phyloP scores from a whole-genome alignment of 495 filamentous ascomycete genomes.

The Lasiosphaeria hispida region DNA sequence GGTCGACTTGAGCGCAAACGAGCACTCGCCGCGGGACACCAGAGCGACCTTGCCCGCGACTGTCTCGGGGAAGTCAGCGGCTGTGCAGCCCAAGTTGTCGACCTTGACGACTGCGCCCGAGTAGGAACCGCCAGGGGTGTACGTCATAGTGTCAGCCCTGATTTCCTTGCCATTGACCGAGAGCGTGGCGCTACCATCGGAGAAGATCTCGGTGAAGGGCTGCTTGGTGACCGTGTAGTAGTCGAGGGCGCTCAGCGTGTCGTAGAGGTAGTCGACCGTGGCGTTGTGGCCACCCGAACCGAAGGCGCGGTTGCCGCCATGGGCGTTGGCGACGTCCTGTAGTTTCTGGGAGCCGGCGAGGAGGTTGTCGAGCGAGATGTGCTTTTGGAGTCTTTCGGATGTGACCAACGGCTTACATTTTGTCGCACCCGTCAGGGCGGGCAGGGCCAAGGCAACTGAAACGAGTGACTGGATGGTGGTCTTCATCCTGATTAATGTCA shows the following conservation, averaged over 20 bases:
- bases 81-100: slow-evolving; percentile 55
- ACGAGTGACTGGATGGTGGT: too few species aligned
- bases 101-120: slow-evolving; percentile 45
- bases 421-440: background rate
- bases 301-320: slow-evolving; percentile 53
- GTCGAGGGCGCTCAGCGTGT: slow-evolving; percentile 41
- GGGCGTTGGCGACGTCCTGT: slow-evolving; percentile 39
- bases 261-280: slow-evolving; percentile 62
- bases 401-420: slow-evolving; percentile 15
- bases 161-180: slow-evolving; percentile 29
- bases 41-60: slow-evolving; percentile 60
- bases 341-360: slow-evolving; percentile 44
- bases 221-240: slow-evolving; percentile 65
- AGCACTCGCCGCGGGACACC: slow-evolving; percentile 59
- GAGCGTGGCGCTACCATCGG: slow-evolving; percentile 35
- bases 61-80: slow-evolving; percentile 53
- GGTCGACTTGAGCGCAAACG: slow-evolving; percentile 59
- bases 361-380: slow-evolving; percentile 43
- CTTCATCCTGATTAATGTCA: too few species aligned
- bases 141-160: slow-evolving; percentile 33
- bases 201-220: slow-evolving; percentile 46
- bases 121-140: slow-evolving; percentile 46
- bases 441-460: background rate
- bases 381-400: slow-evolving; percentile 24
- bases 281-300: slow-evolving; percentile 59